A percentile compares a stretch with the other conserved stretches of the same genome.
These are phyloP conservation scores for Marchantia paleacea DNA, from an alignment of 225 moss, liverwort and hornwort species.

Conservation along the genomic window DNA sequence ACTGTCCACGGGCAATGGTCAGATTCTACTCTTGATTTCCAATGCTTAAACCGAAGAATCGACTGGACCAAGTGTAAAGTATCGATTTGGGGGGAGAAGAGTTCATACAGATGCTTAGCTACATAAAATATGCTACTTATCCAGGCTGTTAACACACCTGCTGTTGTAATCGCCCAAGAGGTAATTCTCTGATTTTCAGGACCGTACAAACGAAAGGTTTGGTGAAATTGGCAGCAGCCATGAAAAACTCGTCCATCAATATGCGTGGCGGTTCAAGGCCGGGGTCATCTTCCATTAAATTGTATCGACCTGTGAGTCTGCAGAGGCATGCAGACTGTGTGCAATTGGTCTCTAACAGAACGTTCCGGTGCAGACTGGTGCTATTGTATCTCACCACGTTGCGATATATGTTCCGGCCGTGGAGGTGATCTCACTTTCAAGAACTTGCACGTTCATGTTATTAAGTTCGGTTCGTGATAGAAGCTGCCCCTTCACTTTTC, in stretches of 20 bases:
- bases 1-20: too few relatives aligned
- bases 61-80: too few relatives aligned
- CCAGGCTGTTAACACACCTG: neutral
- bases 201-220: conserved; percentile 5
- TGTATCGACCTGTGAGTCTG: neutral
- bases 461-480: neutral
- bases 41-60: too few relatives aligned
- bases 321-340: neutral
- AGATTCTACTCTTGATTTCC: too few relatives aligned
- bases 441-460: neutral
- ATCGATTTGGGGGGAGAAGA: too few relatives aligned
- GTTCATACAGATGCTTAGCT: too few relatives aligned
- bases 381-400: neutral
- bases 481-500: neutral
- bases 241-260: neutral
- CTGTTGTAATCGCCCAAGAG: neutral
- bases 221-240: neutral
- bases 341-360: neutral
- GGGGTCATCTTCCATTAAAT: neutral
- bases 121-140: neutral
- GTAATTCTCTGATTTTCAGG: neutral
- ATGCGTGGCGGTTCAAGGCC: neutral
- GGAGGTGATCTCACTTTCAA: neutral
- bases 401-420: neutral
- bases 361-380: neutral